A percentile compares a stretch with the other conserved stretches of the same genome.
Conservation (phyloP, 1,284 basidiomycete species). For the Rhodotorula sp. region DNA sequence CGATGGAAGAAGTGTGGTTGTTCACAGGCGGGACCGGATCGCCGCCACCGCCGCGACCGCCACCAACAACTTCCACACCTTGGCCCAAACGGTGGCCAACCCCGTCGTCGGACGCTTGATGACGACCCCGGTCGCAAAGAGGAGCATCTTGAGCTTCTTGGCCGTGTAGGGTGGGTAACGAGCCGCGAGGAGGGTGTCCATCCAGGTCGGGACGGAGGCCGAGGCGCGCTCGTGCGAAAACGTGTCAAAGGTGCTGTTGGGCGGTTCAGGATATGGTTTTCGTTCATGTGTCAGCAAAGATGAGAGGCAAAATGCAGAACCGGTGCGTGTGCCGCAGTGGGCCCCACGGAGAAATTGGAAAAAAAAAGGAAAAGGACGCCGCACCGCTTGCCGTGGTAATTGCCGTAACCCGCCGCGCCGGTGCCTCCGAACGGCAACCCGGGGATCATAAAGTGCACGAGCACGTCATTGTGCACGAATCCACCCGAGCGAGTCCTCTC, state of each 20-base stretch:
- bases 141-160: slow-evolving; percentile 30
- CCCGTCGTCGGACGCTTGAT: slow-evolving; percentile 10
- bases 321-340: too few species aligned
- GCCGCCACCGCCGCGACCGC: background rate
- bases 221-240: slow-evolving; percentile 50
- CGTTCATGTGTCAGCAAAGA: too few species aligned
- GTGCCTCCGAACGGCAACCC: slow-evolving; percentile 42
- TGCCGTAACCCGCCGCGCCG: slow-evolving; percentile 40
- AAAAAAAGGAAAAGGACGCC: slow-evolving; percentile 8
- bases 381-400: slow-evolving; percentile 35
- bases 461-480: slow-evolving; percentile 44
- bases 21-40: background rate
- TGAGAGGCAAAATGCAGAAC: too few species aligned
- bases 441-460: slow-evolving; percentile 43
- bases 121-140: slow-evolving; percentile 18
- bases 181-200: slow-evolving; percentile 47
- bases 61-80: background rate
- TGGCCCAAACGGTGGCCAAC: background rate
- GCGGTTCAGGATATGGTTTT: too few species aligned
- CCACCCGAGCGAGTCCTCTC: slow-evolving; percentile 34
- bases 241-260: slow-evolving; percentile 47
- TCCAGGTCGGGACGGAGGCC: slow-evolving; percentile 47
- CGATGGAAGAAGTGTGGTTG: too few species aligned
- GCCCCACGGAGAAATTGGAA: slow-evolving; percentile 14
- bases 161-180: slow-evolving; percentile 50